Evolutionary conservation across 352 stramenopile genomes (phyloP), one percentile per base, ranked within the genome.

Genomic region (Pythium inflatum): DNA sequence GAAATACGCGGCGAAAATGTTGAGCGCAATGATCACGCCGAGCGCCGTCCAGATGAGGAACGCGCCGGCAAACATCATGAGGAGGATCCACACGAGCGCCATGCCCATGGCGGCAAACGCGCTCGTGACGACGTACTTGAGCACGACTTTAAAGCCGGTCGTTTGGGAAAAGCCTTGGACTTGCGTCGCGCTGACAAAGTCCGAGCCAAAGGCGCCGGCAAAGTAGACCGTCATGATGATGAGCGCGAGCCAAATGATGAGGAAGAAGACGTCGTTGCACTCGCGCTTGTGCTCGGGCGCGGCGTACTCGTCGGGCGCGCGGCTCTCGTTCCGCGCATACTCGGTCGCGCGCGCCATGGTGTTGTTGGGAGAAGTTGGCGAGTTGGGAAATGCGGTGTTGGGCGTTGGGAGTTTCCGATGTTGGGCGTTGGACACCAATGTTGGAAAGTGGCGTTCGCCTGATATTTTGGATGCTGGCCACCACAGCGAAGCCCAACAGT

Each of bases 11-110:
- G 77, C 80, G 13, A 66, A 69, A 24, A 92, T 71, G 66, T 81
- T 86, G 80, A 81, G 85, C 66, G 40, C 48, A 57, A 88, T 83
- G 62, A 83, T 85, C 27, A 70, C 57, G 8, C 65, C 58, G 38
- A 94, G 69, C 54, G 81, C 79, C 55, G 75, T 51, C 79, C 80
- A 89, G 64, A 89, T 89, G 55, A 88, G 66, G 33, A 86, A 30
- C 38, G 76, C 64, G 25, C 77, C 81, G 2, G 71, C 65, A 34
- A 63, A 40, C 22, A 94, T 83, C 83, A 94, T 92, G 68, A 91
- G 18, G 30, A 68, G 73, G 68, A 94, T 91, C 87, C 87, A 94
- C 25, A 90, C 69, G 14, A 95, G 64, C 30, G 83, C 91, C 64
- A 91, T 80, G 18, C 71, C 77, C 49, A 88, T 85, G 45, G 85